These are phyloP conservation scores for Aspergillus ustus DNA, from an alignment of 2,329 filamentous ascomycete genomes.

Conservation along the genomic window DNA sequence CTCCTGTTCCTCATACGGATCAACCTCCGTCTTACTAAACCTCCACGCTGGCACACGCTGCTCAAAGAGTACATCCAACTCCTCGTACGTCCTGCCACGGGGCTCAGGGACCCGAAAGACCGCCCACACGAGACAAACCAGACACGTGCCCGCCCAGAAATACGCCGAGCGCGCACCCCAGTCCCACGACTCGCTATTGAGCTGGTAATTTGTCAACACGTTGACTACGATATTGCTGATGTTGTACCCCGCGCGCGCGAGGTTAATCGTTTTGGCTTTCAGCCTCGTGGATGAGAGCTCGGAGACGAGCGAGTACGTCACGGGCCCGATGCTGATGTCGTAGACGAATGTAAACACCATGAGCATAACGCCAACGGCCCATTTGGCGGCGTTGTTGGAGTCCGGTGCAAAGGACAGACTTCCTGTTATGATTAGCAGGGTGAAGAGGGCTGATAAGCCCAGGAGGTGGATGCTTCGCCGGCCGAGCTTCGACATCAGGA, in stretches of 20 bases:
- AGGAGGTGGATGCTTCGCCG: slow-evolving; percentile 47
- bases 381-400: slow-evolving; percentile 18
- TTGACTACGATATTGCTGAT: slow-evolving; percentile 28
- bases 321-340: slow-evolving; percentile 47
- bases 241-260: neutral
- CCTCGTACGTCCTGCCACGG: slow-evolving; percentile 34
- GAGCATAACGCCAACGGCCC: slow-evolving; percentile 26
- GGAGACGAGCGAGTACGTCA: slow-evolving; percentile 24
- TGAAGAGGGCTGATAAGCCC: slow-evolving; percentile 31
- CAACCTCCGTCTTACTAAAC: slow-evolving; percentile 18
- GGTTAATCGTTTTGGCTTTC: neutral
- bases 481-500: slow-evolving; percentile 44
- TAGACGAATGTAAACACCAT: slow-evolving; percentile 60
- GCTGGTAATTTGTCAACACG: slow-evolving; percentile 39
- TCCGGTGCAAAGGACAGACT: slow-evolving; percentile 29
- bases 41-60: slow-evolving; percentile 27
- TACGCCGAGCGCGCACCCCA: slow-evolving; percentile 39
- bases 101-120: slow-evolving; percentile 40
- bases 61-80: slow-evolving; percentile 38
- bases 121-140: slow-evolving; percentile 33
- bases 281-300: slow-evolving; percentile 19
- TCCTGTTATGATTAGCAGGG: slow-evolving; percentile 35
- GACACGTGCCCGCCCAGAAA: slow-evolving; percentile 32
- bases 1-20: neutral
- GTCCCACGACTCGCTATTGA: slow-evolving; percentile 38